phyloP scores from a whole-genome alignment of 2,329 filamentous ascomycete genomes.

The Fusarium armeniacum region DNA sequence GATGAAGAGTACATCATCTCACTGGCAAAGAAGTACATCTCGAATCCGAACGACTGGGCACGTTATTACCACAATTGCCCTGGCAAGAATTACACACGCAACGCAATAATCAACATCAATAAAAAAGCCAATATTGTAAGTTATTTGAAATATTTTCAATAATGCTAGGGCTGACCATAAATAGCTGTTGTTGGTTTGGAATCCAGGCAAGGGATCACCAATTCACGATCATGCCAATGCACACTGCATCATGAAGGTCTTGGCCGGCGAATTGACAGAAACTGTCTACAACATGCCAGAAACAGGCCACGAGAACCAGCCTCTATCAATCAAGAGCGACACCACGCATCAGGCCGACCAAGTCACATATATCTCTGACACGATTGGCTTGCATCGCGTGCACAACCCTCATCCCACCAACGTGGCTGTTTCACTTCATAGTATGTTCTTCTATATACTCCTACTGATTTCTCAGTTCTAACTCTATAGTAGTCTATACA shows the following conservation, averaged over 20 bases:
- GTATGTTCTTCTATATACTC: neutral
- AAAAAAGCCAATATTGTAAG: constrained; percentile 21
- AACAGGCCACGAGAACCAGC: neutral
- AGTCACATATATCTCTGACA: constrained; percentile 26
- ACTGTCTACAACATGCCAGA: constrained; percentile 14
- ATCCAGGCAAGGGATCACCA: constrained; percentile 22
- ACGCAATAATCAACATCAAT: constrained; percentile 15
- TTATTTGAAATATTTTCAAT: neutral
- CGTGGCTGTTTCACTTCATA: constrained; percentile 17
- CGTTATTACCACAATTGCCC: constrained; percentile 22
- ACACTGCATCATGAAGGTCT: constrained; percentile 21
- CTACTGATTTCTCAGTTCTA: fast-evolving
- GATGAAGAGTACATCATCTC: constrained; percentile 23
- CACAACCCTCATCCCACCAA: constrained; percentile 26
- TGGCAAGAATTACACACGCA: constrained; percentile 21
- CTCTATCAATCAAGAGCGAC: constrained; percentile 11
- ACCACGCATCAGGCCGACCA: constrained; percentile 12
- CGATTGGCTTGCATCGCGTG: constrained; percentile 18
- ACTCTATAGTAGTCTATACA: neutral
- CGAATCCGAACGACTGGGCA: constrained; percentile 24
- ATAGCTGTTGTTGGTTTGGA: constrained; percentile 13
- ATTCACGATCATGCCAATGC: constrained; percentile 29
- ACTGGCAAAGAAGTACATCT: constrained; percentile 4
- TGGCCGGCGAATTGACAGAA: constrained; percentile 19
- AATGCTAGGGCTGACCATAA: neutral